Evolutionary conservation across 2,329 filamentous ascomycete species (phyloP).

Genomic region (Pseudodiploospora longispora): DNA sequence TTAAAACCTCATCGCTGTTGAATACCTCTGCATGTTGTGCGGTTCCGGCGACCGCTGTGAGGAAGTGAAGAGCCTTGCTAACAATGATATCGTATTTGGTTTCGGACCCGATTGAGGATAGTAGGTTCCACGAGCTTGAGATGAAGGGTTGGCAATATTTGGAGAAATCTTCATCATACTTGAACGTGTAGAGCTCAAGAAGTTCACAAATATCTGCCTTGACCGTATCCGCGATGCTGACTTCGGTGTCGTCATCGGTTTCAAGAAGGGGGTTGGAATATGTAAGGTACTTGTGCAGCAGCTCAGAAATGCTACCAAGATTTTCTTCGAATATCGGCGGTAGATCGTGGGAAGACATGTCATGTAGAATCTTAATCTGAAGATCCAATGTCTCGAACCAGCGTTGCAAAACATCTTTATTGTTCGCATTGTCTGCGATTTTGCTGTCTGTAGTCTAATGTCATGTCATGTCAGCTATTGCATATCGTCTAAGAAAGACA

Average conservation of each 20-base stretch:
- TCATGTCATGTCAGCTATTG: constrained; percentile 10
- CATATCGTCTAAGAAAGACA: not conserved
- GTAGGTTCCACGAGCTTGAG: constrained; percentile 79
- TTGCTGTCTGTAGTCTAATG: constrained; percentile 56
- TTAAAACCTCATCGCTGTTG: constrained; percentile 70
- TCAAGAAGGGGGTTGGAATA: constrained; percentile 79
- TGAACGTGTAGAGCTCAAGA: constrained; percentile 82
- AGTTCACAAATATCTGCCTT: constrained; percentile 92
- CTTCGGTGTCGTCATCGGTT: constrained; percentile 83
- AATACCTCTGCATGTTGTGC: constrained; percentile 74
- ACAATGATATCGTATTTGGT: constrained; percentile 92
- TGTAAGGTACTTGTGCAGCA: constrained; percentile 87
- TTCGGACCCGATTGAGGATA: constrained; percentile 78
- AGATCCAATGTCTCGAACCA: constrained; percentile 83
- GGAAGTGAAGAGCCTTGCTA: constrained; percentile 87
- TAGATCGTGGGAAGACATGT: constrained; percentile 94
- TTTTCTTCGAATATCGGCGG: constrained; percentile 92
- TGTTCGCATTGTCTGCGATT: constrained; percentile 66
- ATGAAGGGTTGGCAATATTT: constrained; percentile 76
- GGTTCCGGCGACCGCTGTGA: constrained; percentile 80
- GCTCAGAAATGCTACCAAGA: constrained; percentile 62
- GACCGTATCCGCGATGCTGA: constrained; percentile 74
- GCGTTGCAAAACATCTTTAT: constrained; percentile 65
- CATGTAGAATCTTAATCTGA: constrained; percentile 86
- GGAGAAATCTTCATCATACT: constrained; percentile 92